Percentiles rank a stretch among this genome's conserved stretches.
Evolutionary conservation across 306 rosid genomes (phyloP).

Genomic region (Quercus aquifolioides): DNA sequence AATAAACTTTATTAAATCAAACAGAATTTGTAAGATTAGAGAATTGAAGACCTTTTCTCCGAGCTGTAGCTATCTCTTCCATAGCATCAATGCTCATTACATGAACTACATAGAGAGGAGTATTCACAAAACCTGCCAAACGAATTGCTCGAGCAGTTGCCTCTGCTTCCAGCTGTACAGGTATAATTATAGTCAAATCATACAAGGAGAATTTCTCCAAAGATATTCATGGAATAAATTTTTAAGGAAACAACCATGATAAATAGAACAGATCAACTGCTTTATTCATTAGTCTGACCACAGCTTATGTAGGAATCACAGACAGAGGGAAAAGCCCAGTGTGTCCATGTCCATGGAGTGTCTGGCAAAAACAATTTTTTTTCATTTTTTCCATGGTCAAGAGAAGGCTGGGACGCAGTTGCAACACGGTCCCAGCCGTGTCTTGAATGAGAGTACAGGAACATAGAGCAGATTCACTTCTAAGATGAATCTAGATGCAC

Average conservation of each 20-base stretch:
- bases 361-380: too few species aligned
- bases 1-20: too few species aligned
- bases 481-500: too few species aligned
- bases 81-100: constrained; percentile 98
- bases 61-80: constrained; percentile 94
- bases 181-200: constrained; percentile 24
- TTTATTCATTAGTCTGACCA: not conserved
- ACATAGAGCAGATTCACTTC: too few species aligned
- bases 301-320: not conserved
- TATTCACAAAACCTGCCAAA: constrained; percentile 77
- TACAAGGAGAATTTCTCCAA: not conserved
- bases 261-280: not conserved
- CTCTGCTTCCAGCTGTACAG: constrained; percentile 83
- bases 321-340: too few species aligned
- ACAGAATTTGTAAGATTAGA: too few species aligned
- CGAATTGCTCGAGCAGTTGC: constrained; percentile 92
- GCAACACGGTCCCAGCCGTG: too few species aligned
- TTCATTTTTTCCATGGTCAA: too few species aligned
- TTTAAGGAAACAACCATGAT: not conserved
- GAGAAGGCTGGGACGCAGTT: too few species aligned
- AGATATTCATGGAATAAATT: not conserved
- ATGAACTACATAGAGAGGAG: constrained; percentile 89
- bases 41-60: constrained; percentile 4
- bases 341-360: too few species aligned
- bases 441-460: too few species aligned